These are phyloP conservation scores for Pleurotus cornucopiae DNA, from an alignment of 768 basidiomycete genomes.

Conservation along the genomic window DNA sequence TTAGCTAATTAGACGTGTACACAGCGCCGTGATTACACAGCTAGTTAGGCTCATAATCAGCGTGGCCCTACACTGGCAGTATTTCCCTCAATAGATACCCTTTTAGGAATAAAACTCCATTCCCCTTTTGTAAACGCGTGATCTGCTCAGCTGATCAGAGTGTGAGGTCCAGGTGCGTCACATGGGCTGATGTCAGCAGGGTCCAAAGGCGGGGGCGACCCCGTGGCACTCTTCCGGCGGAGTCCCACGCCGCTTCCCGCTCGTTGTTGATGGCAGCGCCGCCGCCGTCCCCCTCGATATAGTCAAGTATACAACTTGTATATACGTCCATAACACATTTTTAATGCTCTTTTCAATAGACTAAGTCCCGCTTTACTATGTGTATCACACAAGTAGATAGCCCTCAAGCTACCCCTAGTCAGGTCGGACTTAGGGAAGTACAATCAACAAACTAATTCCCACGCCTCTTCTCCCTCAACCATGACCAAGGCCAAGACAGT, in stretches of 20 bases:
- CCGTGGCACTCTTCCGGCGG: not conserved
- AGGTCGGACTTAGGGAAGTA: too few relatives aligned
- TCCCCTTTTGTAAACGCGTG: not conserved
- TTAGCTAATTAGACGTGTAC: constrained; percentile 1
- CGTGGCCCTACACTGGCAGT: too few relatives aligned
- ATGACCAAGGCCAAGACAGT: too few relatives aligned
- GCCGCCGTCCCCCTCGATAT: not conserved
- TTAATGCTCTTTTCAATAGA: too few relatives aligned
- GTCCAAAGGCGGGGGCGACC: not conserved
- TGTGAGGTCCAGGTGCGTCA: not conserved
- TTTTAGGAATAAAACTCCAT: not conserved
- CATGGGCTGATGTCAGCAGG: not conserved
- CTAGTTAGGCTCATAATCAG: constrained; percentile 3
- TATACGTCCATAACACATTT: too few relatives aligned
- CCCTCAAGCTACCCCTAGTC: too few relatives aligned
- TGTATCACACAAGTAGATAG: too few relatives aligned
- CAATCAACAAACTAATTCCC: too few relatives aligned
- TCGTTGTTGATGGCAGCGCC: not conserved
- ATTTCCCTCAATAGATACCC: not conserved
- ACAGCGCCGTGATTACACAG: not conserved
- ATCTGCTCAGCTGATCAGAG: not conserved
- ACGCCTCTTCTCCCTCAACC: too few relatives aligned
- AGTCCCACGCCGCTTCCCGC: not conserved
- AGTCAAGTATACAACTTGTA: too few relatives aligned
- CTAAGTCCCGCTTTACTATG: too few relatives aligned